Evolutionary conservation across 371 early-diverging fungal species (phyloP), one percentile per base, ranked within the genome.

Genomic region (Mortierella sp.): DNA sequence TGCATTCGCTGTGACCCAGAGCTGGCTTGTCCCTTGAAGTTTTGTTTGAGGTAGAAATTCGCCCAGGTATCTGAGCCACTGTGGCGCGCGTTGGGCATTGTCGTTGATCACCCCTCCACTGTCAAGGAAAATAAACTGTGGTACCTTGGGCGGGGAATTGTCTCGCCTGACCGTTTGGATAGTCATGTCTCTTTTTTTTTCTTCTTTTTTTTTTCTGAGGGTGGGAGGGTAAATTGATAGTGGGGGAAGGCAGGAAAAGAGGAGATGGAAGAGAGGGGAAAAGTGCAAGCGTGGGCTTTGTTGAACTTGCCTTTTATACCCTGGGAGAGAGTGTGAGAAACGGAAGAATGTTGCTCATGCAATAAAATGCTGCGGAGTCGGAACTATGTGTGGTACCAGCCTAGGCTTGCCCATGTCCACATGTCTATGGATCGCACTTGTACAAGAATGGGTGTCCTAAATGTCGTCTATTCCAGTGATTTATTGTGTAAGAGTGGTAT

Each of bases 101-200:
- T 76, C 76, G 29, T 76, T 76, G 64, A 76, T 76, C 11, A 71
- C 76, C 14, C 76, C 76, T 11, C 72, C 76, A 55, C 68, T 67
- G 43, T 76, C 76, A 15, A 76, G 68, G 51, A 76, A 76, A 43
- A 71, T 67, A 23, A 65, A 68, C 7, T 61, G 50, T 2, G 76
- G 76, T 62, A 76, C 66, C 55, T 75, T 75, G 63, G 75, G 55
- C 7, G 75, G 75, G 47, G 58, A 69, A 25, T 55, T 51, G 4
- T 26, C 21, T 16, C 50, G 50, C 50, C 21, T 16, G 15, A 14
- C n/a, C 7, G 15, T 44, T 50, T 56, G 66, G 50, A 65, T 37
- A 0, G 63, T 62, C 74, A 69, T 74, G 12, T 12, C 23, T 59
- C 19, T 63, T 52, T n/a, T n/a, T n/a, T n/a, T n/a, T n/a, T n/a